phyloP scores from a whole-genome alignment of 768 basidiomycete species.

The Inosperma sp. region DNA sequence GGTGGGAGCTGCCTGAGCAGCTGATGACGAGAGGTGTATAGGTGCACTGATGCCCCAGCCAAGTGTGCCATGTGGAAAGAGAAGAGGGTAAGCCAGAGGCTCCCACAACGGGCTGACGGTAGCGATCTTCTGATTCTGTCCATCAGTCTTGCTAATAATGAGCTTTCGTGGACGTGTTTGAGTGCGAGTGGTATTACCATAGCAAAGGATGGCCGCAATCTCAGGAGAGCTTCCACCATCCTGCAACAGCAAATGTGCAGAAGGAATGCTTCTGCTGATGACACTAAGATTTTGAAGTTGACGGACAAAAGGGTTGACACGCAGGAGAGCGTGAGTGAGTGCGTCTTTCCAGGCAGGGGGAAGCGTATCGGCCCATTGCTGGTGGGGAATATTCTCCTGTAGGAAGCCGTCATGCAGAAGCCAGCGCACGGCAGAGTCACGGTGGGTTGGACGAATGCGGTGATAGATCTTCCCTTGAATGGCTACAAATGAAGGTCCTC shows the following conservation, averaged over 20 bases:
- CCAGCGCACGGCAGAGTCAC: slow-evolving; percentile 28
- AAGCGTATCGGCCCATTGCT: not conserved
- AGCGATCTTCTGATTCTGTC: slow-evolving; percentile 17
- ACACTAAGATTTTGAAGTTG: slow-evolving; percentile 7
- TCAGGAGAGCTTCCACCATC: slow-evolving; percentile 21
- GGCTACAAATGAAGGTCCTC: slow-evolving; percentile 16
- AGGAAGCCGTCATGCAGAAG: slow-evolving; percentile 30
- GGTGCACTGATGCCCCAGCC: slow-evolving; percentile 32
- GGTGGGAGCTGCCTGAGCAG: slow-evolving; percentile 3
- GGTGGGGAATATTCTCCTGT: slow-evolving; percentile 3
- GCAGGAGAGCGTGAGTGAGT: slow-evolving; percentile 6
- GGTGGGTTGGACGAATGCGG: slow-evolving; percentile 24
- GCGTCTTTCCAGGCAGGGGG: slow-evolving; percentile 15
- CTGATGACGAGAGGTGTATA: slow-evolving; percentile 25
- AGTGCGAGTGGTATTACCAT: slow-evolving; percentile 14
- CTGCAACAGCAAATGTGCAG: slow-evolving; percentile 15
- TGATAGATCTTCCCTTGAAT: slow-evolving; percentile 32
- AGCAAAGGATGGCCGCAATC: slow-evolving; percentile 23
- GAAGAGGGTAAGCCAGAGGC: slow-evolving; percentile 33
- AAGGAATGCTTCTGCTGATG: not conserved
- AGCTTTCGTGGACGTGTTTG: slow-evolving; percentile 18
- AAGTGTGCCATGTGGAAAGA: slow-evolving; percentile 33
- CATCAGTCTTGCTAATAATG: slow-evolving; percentile 7
- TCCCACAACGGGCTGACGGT: slow-evolving; percentile 33
- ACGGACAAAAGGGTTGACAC: slow-evolving; percentile 15